A percentile compares a stretch with the other conserved stretches of the same genome.
These are phyloP conservation scores for Candida adriatica DNA, from an alignment of 805 yeast genomes.

Conservation along the genomic window DNA sequence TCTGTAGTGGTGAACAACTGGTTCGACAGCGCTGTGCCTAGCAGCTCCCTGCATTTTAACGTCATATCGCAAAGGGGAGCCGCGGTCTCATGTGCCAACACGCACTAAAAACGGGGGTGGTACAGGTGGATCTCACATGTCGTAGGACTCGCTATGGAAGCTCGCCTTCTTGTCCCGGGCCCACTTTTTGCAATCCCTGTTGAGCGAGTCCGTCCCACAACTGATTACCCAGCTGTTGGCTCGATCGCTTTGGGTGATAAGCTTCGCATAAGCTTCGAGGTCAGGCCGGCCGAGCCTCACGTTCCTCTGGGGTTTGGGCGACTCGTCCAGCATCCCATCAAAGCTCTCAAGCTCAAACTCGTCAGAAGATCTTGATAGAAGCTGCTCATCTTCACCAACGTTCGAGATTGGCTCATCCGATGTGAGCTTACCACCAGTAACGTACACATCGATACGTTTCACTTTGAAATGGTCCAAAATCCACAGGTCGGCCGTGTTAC, in stretches of 20 bases:
- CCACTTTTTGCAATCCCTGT: slow-evolving; percentile 33
- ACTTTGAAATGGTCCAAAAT: slow-evolving; percentile 34
- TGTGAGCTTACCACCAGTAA: slow-evolving; percentile 25
- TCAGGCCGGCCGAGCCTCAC: slow-evolving; percentile 36
- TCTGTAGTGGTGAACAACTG: too few species aligned
- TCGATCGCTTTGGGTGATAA: slow-evolving; percentile 24
- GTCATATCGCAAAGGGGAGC: too few species aligned
- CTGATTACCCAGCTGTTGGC: slow-evolving; percentile 45
- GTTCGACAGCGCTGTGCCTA: too few species aligned
- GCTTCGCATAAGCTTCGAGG: slow-evolving; percentile 19
- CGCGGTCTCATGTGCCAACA: too few species aligned
- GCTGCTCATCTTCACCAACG: slow-evolving; percentile 14
- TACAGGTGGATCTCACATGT: slow-evolving; percentile 13
- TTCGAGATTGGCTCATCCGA: slow-evolving; percentile 7
- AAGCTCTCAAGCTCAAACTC: slow-evolving; percentile 18
- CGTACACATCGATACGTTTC: slow-evolving; percentile 30
- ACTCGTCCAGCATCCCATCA: slow-evolving; percentile 18
- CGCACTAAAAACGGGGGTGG: too few species aligned
- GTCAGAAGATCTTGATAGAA: slow-evolving; percentile 17
- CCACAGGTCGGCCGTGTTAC: slow-evolving; percentile 39
- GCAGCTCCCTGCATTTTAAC: too few species aligned
- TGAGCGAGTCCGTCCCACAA: slow-evolving; percentile 49
- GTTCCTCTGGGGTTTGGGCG: slow-evolving; percentile 1
- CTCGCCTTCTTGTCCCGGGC: slow-evolving; percentile 31
- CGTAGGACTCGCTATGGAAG: slow-evolving; percentile 39